Conservation (phyloP, 169 alveolate species). For the Toxoplasma gondii region DNA sequence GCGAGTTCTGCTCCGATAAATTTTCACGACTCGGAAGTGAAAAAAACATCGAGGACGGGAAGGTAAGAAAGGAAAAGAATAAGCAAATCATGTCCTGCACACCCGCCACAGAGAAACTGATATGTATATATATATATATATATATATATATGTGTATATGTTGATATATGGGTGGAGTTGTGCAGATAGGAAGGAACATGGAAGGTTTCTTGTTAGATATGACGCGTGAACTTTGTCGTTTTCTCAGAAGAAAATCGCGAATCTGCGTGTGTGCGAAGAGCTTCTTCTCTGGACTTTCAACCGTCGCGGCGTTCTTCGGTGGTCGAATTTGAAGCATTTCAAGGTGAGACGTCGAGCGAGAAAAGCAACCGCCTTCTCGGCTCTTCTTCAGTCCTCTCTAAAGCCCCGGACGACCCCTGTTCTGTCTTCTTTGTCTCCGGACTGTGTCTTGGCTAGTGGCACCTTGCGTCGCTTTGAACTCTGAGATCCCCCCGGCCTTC, state of each 20-base stretch:
- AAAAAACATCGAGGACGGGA: not conserved
- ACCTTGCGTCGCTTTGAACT: too few species aligned
- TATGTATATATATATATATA: not conserved
- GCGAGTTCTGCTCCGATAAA: conserved; percentile 45
- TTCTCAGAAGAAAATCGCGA: conserved; percentile 36
- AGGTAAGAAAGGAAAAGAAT: not conserved
- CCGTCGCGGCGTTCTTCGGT: conserved; percentile 65
- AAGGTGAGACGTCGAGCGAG: conserved; percentile 32
- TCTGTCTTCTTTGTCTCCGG: too few species aligned
- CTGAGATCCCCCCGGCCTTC: too few species aligned
- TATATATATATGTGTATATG: not conserved
- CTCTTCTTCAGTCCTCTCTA: too few species aligned
- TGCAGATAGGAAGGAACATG: too few species aligned
- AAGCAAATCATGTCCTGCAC: too few species aligned
- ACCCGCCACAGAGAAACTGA: too few species aligned
- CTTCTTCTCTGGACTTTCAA: conserved; percentile 57
- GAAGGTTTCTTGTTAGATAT: too few species aligned
- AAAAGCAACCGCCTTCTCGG: too few species aligned
- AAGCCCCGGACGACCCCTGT: too few species aligned
- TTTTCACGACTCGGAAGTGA: not conserved
- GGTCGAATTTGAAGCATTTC: conserved; percentile 61
- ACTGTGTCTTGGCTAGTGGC: too few species aligned
- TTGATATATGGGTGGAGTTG: too few species aligned
- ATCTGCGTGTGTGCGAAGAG: conserved; percentile 54
- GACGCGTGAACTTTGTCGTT: not conserved